Conservation (phyloP, 2,329 filamentous ascomycete species). For the Colletotrichum orchidophilum region DNA sequence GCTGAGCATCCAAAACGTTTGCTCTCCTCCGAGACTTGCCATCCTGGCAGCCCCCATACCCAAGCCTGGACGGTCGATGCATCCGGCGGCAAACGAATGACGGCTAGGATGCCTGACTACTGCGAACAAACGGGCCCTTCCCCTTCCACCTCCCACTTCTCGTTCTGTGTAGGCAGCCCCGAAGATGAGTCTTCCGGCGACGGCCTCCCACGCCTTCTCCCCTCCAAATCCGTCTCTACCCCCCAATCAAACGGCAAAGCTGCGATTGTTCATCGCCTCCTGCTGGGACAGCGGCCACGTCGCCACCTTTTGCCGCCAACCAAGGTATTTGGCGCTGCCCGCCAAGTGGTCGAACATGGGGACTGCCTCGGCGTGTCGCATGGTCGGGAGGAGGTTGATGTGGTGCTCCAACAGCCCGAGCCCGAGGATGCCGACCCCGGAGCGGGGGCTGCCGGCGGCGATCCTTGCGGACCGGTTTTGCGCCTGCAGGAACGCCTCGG, state of each 20-base stretch:
- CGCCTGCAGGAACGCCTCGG: slow-evolving; percentile 26
- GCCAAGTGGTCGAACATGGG: slow-evolving; percentile 38
- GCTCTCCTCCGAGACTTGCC: neutral
- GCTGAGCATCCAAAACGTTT: neutral
- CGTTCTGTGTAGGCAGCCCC: neutral
- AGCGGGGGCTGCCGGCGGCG: slow-evolving; percentile 37
- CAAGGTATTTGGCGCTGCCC: slow-evolving; percentile 31
- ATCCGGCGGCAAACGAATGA: slow-evolving; percentile 27
- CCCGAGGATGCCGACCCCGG: slow-evolving; percentile 40
- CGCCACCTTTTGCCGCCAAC: slow-evolving; percentile 41
- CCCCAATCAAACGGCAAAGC: slow-evolving; percentile 14
- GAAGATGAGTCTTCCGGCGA: slow-evolving; percentile 22
- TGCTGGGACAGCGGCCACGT: slow-evolving; percentile 44
- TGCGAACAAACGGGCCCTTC: slow-evolving; percentile 19
- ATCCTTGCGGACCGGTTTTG: slow-evolving; percentile 43
- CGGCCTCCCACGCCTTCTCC: neutral
- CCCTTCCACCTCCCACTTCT: neutral
- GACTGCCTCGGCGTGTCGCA: slow-evolving; percentile 40
- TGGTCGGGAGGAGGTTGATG: slow-evolving; percentile 39
- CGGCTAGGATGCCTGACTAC: slow-evolving; percentile 8
- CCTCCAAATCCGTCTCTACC: neutral
- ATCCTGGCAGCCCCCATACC: slow-evolving; percentile 1
- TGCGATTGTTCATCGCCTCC: slow-evolving; percentile 31
- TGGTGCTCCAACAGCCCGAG: slow-evolving; percentile 42
- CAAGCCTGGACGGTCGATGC: slow-evolving; percentile 10